Conservation (phyloP, 345 rosid genomes). For the Salix arbutifolia region DNA sequence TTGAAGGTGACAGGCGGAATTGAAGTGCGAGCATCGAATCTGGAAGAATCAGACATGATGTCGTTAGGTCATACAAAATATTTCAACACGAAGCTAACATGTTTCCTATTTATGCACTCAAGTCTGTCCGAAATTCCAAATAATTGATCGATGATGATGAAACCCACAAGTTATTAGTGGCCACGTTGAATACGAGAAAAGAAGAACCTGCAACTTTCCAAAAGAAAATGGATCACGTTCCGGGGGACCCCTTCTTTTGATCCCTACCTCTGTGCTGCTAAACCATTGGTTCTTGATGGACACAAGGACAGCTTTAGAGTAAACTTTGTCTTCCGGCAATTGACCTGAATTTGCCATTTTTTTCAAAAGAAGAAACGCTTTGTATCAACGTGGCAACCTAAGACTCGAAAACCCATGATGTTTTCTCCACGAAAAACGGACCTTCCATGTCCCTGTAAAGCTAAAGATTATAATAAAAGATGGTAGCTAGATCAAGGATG, state of each 20-base stretch:
- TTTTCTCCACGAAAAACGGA: background rate
- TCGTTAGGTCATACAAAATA: background rate
- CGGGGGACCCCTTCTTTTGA: conserved; percentile 5
- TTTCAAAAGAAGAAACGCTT: background rate
- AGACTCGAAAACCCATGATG: background rate
- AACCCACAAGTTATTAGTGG: conserved; percentile 2
- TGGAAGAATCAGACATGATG: conserved; percentile 14
- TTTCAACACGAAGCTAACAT: background rate
- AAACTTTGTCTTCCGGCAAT: conserved; percentile 21
- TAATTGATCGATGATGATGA: background rate
- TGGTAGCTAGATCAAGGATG: conserved; percentile 1
- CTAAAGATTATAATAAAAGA: background rate
- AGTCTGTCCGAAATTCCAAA: background rate
- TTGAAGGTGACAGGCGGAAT: background rate
- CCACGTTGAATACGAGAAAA: conserved; percentile 20
- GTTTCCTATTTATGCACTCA: background rate
- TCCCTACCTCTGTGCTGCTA: conserved; percentile 9
- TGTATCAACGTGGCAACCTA: conserved; percentile 20
- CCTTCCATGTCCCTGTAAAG: background rate
- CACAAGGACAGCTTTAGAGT: conserved; percentile 17
- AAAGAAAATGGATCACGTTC: background rate
- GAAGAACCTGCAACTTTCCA: background rate
- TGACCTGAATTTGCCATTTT: conserved; percentile 15
- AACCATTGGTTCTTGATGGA: conserved; percentile 11
- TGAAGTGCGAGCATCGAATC: conserved; percentile 11